These are phyloP conservation scores for Stromatinia cepivora DNA, from an alignment of 2,329 filamentous ascomycete genomes.

Conservation along the genomic window DNA sequence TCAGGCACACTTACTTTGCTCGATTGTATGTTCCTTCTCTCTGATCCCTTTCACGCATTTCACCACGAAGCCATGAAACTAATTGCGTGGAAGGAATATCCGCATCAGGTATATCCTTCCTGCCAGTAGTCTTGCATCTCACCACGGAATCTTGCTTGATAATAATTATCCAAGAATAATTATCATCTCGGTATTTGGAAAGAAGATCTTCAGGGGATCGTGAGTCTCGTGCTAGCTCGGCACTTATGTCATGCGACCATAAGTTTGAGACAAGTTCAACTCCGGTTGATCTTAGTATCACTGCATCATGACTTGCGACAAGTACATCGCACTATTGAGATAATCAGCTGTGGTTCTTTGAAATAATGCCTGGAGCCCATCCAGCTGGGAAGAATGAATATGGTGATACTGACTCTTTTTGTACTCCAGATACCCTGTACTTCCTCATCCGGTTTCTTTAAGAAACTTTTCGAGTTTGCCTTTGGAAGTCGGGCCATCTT, in stretches of 20 bases:
- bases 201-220: conserved; percentile 78
- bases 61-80: conserved; percentile 74
- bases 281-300: conserved; percentile 72
- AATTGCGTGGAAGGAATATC: conserved; percentile 76
- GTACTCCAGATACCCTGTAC: conserved; percentile 58
- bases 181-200: conserved; percentile 72
- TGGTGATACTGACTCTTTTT: conserved; percentile 58
- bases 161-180: conserved; percentile 83
- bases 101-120: conserved; percentile 71
- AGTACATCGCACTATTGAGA: conserved; percentile 74
- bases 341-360: background rate
- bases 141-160: conserved; percentile 76
- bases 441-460: conserved; percentile 72
- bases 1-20: conserved; percentile 32
- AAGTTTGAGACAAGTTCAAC: conserved; percentile 75
- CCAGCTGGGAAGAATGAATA: conserved; percentile 22
- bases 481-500: conserved; percentile 57
- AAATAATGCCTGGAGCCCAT: background rate
- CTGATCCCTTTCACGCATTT: conserved; percentile 77
- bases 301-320: conserved; percentile 81
- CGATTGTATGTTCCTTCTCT: conserved; percentile 53
- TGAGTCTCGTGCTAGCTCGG: conserved; percentile 81
- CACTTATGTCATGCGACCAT: conserved; percentile 81
- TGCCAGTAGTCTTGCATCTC: conserved; percentile 76
- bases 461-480: conserved; percentile 54